phyloP scores from a whole-genome alignment of 805 yeast species.

The Cyberlindnera maritima region DNA sequence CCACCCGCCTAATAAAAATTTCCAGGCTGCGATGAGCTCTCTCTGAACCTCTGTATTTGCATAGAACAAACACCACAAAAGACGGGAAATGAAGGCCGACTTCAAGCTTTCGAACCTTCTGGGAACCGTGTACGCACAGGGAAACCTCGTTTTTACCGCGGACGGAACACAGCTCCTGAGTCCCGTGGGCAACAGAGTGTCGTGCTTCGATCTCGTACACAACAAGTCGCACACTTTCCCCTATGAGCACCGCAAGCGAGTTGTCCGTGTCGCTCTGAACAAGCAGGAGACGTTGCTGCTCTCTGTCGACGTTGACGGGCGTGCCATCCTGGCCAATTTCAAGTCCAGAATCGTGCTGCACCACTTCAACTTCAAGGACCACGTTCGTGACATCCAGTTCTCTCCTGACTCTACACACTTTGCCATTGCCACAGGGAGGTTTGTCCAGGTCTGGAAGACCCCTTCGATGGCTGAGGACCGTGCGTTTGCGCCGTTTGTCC shows the following conservation, averaged over 20 bases:
- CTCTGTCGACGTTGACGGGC: constrained; percentile 86
- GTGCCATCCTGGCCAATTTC: constrained; percentile 89
- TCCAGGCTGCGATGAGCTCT: constrained; percentile 4
- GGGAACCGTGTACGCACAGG: constrained; percentile 93
- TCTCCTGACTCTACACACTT: constrained; percentile 86
- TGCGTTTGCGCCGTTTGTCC: constrained; percentile 94
- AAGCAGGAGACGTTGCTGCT: constrained; percentile 75
- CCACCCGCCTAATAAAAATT: constrained; percentile 1
- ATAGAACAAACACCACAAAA: no score
- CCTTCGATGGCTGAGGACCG: constrained; percentile 79
- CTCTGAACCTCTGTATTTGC: no score
- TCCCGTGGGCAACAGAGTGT: constrained; percentile 93
- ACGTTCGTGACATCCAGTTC: constrained; percentile 71
- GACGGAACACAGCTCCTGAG: constrained; percentile 83
- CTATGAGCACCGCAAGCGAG: constrained; percentile 88
- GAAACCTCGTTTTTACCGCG: constrained; percentile 80
- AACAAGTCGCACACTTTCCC: constrained; percentile 85
- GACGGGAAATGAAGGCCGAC: constrained; percentile 81
- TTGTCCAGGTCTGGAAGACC: constrained; percentile 90
- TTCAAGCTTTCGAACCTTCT: constrained; percentile 81
- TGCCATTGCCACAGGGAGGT: constrained; percentile 81
- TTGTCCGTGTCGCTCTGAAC: constrained; percentile 77
- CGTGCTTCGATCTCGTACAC: constrained; percentile 81
- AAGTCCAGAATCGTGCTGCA: constrained; percentile 81
- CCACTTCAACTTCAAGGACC: constrained; percentile 88